Evolutionary conservation across 1,284 basidiomycete species (phyloP).

Genomic region (Volvariella volvacea): DNA sequence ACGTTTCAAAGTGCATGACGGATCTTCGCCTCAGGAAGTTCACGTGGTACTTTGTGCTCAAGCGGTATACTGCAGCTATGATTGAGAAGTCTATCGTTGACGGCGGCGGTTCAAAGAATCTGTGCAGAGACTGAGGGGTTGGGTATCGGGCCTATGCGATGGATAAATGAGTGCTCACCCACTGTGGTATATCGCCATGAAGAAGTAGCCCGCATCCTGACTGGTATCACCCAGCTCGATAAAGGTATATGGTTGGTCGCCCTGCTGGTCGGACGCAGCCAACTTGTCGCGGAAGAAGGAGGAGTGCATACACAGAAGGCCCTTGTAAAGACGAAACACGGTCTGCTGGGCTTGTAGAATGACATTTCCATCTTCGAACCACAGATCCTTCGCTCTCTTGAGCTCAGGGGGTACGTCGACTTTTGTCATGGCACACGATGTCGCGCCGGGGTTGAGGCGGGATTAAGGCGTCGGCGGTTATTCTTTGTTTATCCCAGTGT

Average conservation of each 20-base stretch:
- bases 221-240: slow-evolving; percentile 27
- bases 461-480: too few relatives aligned
- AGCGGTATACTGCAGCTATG: slow-evolving; percentile 9
- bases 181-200: slow-evolving; percentile 30
- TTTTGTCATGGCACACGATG: too few relatives aligned
- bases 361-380: slow-evolving; percentile 33
- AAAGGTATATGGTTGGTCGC: slow-evolving; percentile 19
- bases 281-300: slow-evolving; percentile 32
- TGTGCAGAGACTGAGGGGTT: slow-evolving; percentile 1
- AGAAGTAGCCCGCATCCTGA: slow-evolving; percentile 25
- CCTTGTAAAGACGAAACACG: slow-evolving; percentile 29
- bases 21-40: slow-evolving; percentile 9
- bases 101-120: slow-evolving; percentile 11
- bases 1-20: slow-evolving; percentile 8
- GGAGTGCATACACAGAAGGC: slow-evolving; percentile 26
- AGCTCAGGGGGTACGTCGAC: background rate
- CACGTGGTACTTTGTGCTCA: slow-evolving; percentile 16
- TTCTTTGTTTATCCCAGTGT: too few relatives aligned
- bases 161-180: slow-evolving; percentile 19
- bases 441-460: too few relatives aligned
- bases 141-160: background rate
- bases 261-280: slow-evolving; percentile 23
- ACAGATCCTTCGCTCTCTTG: slow-evolving; percentile 17
- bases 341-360: slow-evolving; percentile 26
- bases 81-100: slow-evolving; percentile 1